These are phyloP conservation scores for Malassezia equina DNA, from an alignment of 1,284 basidiomycete genomes.

Conservation along the genomic window DNA sequence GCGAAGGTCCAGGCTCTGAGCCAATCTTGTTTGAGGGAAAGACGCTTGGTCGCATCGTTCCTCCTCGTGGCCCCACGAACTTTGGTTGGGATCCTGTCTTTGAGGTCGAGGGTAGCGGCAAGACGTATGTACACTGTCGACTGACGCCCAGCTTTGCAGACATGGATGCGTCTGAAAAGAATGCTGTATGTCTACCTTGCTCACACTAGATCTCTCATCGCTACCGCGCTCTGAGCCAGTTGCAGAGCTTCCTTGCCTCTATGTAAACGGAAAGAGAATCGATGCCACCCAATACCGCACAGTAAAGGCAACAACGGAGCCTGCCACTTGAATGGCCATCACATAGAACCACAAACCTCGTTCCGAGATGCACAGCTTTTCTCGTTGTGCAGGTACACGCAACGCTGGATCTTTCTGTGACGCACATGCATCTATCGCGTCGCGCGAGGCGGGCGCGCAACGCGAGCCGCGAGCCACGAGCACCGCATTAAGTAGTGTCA, in stretches of 20 bases:
- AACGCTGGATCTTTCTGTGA: background rate
- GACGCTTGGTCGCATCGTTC: constrained; percentile 78
- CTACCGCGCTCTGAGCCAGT: constrained; percentile 11
- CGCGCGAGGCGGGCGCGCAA: background rate
- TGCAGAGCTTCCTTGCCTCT: constrained; percentile 4
- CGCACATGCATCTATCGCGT: background rate
- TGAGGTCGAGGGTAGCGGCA: constrained; percentile 59
- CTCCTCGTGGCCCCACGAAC: constrained; percentile 62
- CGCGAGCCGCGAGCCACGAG: constrained; percentile 33
- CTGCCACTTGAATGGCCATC: constrained; percentile 33
- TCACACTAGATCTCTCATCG: constrained; percentile 17
- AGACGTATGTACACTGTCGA: constrained; percentile 57
- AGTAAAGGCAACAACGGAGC: constrained; percentile 31
- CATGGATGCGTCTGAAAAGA: constrained; percentile 76
- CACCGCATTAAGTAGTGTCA: constrained; percentile 42
- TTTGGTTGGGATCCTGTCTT: constrained; percentile 91
- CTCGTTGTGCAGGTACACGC: background rate
- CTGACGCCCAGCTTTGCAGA: constrained; percentile 59
- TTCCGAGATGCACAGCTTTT: constrained; percentile 25
- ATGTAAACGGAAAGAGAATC: constrained; percentile 30
- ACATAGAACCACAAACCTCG: constrained; percentile 26
- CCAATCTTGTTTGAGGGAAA: constrained; percentile 71
- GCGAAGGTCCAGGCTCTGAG: constrained; percentile 37
- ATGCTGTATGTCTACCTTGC: constrained; percentile 50
- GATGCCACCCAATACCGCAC: constrained; percentile 39